phyloP scores from a whole-genome alignment of 176 grass and related monocot genomes.

The Pharus latifolius region DNA sequence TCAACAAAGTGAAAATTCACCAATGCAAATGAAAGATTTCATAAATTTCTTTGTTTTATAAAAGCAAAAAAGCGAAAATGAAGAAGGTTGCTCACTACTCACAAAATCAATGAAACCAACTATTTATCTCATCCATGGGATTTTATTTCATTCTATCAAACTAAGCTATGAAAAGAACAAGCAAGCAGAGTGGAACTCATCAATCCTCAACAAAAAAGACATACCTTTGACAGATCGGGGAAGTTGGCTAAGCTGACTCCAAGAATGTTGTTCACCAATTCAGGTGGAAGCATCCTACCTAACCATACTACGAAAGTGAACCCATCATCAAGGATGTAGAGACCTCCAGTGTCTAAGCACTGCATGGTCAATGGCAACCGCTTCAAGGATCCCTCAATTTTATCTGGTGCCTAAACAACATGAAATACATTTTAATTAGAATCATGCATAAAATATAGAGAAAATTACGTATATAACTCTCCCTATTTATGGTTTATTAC shows the following conservation, averaged over 20 bases:
- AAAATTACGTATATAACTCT: no score
- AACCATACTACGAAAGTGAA: slow-evolving; percentile 86
- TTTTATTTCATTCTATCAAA: no score
- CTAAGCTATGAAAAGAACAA: no score
- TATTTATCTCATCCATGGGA: no score
- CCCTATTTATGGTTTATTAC: no score
- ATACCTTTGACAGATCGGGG: slow-evolving; percentile 84
- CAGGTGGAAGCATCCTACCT: slow-evolving; percentile 71
- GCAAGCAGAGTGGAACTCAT: background rate
- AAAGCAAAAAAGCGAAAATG: background rate
- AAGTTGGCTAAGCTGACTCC: slow-evolving; percentile 53
- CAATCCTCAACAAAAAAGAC: background rate
- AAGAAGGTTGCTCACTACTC: no score
- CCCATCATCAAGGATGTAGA: slow-evolving; percentile 86
- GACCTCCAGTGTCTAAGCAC: slow-evolving; percentile 69
- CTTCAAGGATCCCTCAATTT: slow-evolving; percentile 32
- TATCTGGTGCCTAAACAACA: slow-evolving; percentile 39
- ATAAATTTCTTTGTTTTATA: background rate
- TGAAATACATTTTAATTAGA: background rate
- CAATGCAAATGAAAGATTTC: background rate
- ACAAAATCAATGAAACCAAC: no score
- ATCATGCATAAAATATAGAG: background rate
- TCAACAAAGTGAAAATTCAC: background rate
- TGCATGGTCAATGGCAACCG: slow-evolving; percentile 52
- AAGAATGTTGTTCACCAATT: slow-evolving; percentile 58